Base-by-base conservation (phyloP, 2,329 filamentous ascomycete species). In the Aspergillus vadensis region DNA sequence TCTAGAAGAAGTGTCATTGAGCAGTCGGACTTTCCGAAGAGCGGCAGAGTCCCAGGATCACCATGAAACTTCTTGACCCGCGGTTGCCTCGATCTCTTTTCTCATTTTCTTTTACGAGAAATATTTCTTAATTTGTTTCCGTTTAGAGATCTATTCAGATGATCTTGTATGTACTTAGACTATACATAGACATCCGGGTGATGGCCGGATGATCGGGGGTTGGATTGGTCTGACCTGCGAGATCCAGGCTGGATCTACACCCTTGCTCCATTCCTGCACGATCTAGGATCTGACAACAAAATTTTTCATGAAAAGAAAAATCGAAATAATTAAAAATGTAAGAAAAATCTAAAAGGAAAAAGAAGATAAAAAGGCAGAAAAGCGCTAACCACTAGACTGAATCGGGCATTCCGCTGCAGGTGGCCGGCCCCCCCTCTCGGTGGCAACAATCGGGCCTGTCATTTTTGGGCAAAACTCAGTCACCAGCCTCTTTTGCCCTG, bases 201-300 rank as follows among this genome's bases (percentile, higher is more conserved):
- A 30, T 39, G 52, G 27, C 39, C 23, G 41, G 52, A 27, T 30
- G 52, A 55, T 55, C 52, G 14, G n/a, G 23, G 39, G 39, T 15
- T 51, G 17, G 15, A 53, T 44, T 30, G 21, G 32, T 44, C 43
- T 50, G 36, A 36, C 23, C 57, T 59, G 57, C 57, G 41, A 59
- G 57, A 59, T 59, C 57, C 50, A 54, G 57, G 17, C 50, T 59
- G 50, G 56, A 58, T 58, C 57, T 43, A n/a, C 57, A 49, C 57
- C 19, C 30, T 59, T 48, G 43, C 50, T 54, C 49, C 49, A 54
- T 39, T 36, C 50, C 50, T 59, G 57, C 57, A 59, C 50, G 57
- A 59, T 59, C 57, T 38, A 50, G 51, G 57, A 54, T 27, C 52
- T 55, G 39, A 44, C 52, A 30, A 43, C 52, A 44, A 5, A 44